Conservation (phyloP, 2,329 filamentous ascomycete genomes). For the Sporothrix euskadiensis region DNA sequence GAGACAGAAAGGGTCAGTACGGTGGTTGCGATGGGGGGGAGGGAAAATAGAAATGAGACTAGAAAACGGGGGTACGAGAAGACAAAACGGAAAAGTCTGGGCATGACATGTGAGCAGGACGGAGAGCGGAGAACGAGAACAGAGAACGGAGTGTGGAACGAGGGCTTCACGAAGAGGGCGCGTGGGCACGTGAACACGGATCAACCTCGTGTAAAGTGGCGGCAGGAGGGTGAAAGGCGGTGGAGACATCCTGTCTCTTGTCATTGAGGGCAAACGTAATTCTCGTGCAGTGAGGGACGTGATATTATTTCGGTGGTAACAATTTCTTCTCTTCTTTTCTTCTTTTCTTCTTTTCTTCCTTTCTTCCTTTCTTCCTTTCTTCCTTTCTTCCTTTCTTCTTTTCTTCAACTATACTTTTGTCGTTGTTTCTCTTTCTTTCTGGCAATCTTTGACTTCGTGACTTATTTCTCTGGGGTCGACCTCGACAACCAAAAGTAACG, state of each 20-base stretch:
- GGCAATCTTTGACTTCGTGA: too few species aligned
- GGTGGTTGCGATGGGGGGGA: background rate
- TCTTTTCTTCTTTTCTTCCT: background rate
- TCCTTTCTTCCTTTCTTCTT: too few species aligned
- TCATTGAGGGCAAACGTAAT: background rate
- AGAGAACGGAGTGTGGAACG: background rate
- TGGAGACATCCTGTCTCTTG: background rate
- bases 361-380: background rate
- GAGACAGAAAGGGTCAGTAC: background rate
- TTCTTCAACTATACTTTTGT: too few species aligned
- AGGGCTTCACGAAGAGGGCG: constrained; percentile 24
- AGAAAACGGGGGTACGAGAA: background rate
- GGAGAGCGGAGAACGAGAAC: too few species aligned
- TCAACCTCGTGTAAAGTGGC: constrained; percentile 1
- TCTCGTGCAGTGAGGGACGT: background rate
- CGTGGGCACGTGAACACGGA: constrained; percentile 25
- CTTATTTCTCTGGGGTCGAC: background rate
- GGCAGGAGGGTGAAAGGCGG: background rate
- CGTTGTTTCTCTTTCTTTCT: too few species aligned
- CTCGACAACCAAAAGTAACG: background rate
- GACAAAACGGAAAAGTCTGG: background rate
- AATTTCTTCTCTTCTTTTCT: background rate
- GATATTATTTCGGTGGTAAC: background rate
- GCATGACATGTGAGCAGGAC: background rate
- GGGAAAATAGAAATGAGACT: background rate